Base-by-base conservation (phyloP, 2,329 filamentous ascomycete species). In the Aspergillus aculeatus region DNA sequence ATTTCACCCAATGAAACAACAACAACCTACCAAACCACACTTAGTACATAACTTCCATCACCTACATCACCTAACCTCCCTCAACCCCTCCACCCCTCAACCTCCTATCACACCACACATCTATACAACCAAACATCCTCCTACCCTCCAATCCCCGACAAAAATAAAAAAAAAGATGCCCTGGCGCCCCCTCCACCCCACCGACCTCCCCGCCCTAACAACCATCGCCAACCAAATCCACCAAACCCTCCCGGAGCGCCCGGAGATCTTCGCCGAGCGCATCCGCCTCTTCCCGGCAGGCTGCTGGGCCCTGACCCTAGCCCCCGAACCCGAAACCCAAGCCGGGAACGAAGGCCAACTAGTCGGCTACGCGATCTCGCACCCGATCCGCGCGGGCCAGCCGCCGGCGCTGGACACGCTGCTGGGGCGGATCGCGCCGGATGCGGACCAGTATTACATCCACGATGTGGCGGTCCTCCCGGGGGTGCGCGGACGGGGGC, bases 391-490 rank as follows among this genome's bases (percentile, higher is more conserved):
- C 12, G 9, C 32, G 14, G 16, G 44, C 21, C 48, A 57, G 14
- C 49, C 44, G 5, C 58, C 58, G 0, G 49, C 54, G 2, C 44
- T 60, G 9, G 29, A 56, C 29, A 50, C 16, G 24, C 41, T 60
- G 21, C 54, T 60, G 6, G 49, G 48, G 1, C 31, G 38, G 12
- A 56, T 56, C 44, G 14, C 57, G 10, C 10, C 21, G 12, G 31
- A 57, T 5, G 58, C 58, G 23, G 26, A 55, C 47, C 35, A 51
- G 48, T 60, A 53, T 29, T 60, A 60, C 16, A 60, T 60, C 41
- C 58, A 60, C 31, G 58, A 60, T 32, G 31, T 60, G 11, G 58
- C 58, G 9, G 35, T 60, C 48, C 21, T 50, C 26, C 54, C 58
- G 7, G 14, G 6, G 9, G 19, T 23, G 2, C 29, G 50, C 14